These are phyloP conservation scores for Penicillium roqueforti DNA, from an alignment of 495 filamentous ascomycete species.

Conservation along the genomic window DNA sequence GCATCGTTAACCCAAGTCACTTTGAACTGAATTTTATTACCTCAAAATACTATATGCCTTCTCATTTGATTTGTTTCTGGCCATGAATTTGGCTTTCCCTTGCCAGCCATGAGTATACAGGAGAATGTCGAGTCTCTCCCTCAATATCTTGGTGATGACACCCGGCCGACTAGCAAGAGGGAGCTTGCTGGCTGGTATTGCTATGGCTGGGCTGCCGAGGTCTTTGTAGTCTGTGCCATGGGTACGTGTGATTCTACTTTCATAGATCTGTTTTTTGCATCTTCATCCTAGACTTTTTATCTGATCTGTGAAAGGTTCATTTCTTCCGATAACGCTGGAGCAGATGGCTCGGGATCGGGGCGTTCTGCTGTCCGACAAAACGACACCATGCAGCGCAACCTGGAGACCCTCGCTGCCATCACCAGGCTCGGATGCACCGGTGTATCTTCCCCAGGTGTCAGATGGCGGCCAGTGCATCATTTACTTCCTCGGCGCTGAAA, in stretches of 20 bases:
- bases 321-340: conserved; percentile 95
- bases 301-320: conserved; percentile 58
- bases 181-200: conserved; percentile 94
- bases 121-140: conserved; percentile 28
- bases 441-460: conserved; percentile 26
- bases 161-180: conserved; percentile 75
- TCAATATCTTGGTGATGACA: conserved; percentile 78
- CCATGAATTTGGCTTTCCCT: conserved; percentile 1
- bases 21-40: not conserved
- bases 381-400: conserved; percentile 60
- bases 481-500: conserved; percentile 72
- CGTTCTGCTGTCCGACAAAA: conserved; percentile 71
- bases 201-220: conserved; percentile 96
- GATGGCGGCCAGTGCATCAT: conserved; percentile 73
- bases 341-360: conserved; percentile 88
- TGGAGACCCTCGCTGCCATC: conserved; percentile 34
- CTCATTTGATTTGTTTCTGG: not conserved
- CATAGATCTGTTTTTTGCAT: not conserved
- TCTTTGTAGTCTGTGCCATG: conserved; percentile 87
- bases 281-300: not conserved
- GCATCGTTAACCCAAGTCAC: not conserved
- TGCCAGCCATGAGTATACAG: conserved; percentile 20
- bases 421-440: conserved; percentile 8
- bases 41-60: not conserved
- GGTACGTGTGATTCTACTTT: conserved; percentile 47